Base-by-base conservation (phyloP, 805 yeast species). In the Metschnikowia lachancei region DNA sequence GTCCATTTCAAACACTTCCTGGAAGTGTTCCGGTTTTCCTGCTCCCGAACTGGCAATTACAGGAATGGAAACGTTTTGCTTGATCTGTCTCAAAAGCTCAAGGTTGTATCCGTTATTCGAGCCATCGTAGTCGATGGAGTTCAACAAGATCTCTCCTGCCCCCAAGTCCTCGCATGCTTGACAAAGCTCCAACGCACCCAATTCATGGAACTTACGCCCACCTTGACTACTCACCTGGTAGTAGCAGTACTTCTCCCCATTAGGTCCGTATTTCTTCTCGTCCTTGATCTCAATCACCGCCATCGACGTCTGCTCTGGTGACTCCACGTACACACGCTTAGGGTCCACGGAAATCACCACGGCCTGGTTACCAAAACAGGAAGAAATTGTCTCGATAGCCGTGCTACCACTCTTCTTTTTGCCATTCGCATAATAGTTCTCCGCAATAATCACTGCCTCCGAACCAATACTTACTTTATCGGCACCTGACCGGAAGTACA, bases 331-430 rank as follows among this genome's bases (percentile, higher is more conserved):
- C 18, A 78, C 85, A 52, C 96, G 77, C 60, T 87, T 94, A 31
- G 99, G 99, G 65, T 94, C 99, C n/a, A 94, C 96, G 0, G 97
- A 91, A 12, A 94, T 91, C 5, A 94, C 98, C 6, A 94, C 99
- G 0, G 99, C 99, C 67, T 94, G 99, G 17, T 81, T 85, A 46
- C 99, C 99, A 65, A 92, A 94, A 0, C 95, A 87, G 34, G 78
- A 77, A 1, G 97, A 88, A 22, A 94, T 94, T 0, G 95, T 85
- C 67, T 94, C 99, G 55, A 94, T 92, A 19, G 99, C 96, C 0
- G 95, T 76, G 2, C 70, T 75, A 0, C 99, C 99, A 37, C 78
- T 76, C 38, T 84, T 81, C 29, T 61, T 65, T 20, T 70, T 66
- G 35, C 83, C 85, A 39, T 72, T 72, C 0, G 73, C 77, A 65